Conservation (phyloP, 805 yeast species). For the Saturnispora sekii region DNA sequence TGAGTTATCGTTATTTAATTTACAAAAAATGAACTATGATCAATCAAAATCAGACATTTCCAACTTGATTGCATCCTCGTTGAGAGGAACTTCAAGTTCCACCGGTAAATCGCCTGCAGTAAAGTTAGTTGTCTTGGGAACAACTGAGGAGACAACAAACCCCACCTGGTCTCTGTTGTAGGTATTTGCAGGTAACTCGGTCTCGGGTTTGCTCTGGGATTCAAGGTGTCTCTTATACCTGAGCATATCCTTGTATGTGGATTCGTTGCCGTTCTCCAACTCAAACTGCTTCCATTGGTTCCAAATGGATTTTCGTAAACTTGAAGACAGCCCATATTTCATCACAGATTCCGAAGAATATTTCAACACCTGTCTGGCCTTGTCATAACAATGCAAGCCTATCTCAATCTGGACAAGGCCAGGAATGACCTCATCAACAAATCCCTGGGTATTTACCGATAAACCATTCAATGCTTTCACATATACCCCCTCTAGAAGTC, state of each 20-base stretch:
- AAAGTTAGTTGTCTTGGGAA: conserved; percentile 26
- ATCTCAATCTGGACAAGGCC: conserved; percentile 54
- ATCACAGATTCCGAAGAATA: conserved; percentile 40
- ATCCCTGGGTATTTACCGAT: conserved; percentile 21
- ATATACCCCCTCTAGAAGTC: conserved; percentile 36
- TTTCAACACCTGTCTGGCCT: conserved; percentile 56
- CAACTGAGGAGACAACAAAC: conserved; percentile 35
- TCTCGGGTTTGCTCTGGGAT: conserved; percentile 15
- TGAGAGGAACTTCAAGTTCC: conserved; percentile 16
- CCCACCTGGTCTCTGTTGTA: conserved; percentile 33
- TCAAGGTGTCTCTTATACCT: conserved; percentile 39
- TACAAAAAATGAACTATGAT: neutral
- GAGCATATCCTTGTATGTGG: conserved; percentile 65
- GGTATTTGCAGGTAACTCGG: conserved; percentile 13
- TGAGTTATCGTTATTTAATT: neutral
- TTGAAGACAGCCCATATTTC: conserved; percentile 21
- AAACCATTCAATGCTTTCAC: conserved; percentile 37
- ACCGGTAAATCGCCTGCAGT: conserved; percentile 8
- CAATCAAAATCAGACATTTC: conserved; percentile 28
- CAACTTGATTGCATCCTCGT: conserved; percentile 55
- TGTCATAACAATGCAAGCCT: conserved; percentile 36
- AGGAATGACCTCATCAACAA: conserved; percentile 33
- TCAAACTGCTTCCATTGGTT: conserved; percentile 68
- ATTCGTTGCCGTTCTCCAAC: conserved; percentile 57
- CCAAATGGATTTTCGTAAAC: conserved; percentile 40